These are phyloP conservation scores for Lablab purpureus DNA, from an alignment of 306 rosid species.

Conservation along the genomic window DNA sequence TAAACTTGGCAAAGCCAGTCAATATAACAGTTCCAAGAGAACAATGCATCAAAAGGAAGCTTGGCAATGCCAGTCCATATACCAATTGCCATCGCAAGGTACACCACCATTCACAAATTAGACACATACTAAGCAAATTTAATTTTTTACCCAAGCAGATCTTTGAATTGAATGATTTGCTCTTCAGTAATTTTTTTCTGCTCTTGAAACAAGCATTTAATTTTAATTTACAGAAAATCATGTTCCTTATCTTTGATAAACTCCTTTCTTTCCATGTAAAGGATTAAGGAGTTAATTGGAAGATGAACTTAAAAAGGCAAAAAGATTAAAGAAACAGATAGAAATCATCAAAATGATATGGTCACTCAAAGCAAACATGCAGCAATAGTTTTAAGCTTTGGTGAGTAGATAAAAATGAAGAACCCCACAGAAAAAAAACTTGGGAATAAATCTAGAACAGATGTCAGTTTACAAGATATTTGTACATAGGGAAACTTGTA, in stretches of 20 bases:
- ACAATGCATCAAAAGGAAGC: conserved; percentile 20
- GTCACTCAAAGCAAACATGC: neutral
- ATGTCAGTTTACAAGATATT: too few species aligned
- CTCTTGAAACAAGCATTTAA: conserved; percentile 5
- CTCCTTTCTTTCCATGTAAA: neutral
- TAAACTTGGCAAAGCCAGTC: conserved; percentile 26
- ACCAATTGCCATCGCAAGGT: conserved; percentile 1
- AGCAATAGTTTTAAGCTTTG: neutral
- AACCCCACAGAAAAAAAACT: neutral
- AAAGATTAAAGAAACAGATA: neutral
- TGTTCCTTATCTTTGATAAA: conserved; percentile 3
- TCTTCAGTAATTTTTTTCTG: neutral
- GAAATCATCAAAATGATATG: conserved; percentile 35
- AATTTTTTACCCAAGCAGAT: conserved; percentile 26
- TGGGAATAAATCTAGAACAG: neutral
- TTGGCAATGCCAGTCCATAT: conserved; percentile 28
- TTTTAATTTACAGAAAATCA: conserved; percentile 25
- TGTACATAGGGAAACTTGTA: too few species aligned
- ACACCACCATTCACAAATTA: conserved; percentile 27
- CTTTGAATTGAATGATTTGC: conserved; percentile 29
- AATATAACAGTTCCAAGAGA: conserved; percentile 13
- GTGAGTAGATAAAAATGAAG: neutral
- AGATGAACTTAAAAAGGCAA: conserved; percentile 7
- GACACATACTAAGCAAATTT: neutral
- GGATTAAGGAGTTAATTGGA: neutral